phyloP scores from a whole-genome alignment of 2,329 filamentous ascomycete species.

The Hypoxylon sp. region DNA sequence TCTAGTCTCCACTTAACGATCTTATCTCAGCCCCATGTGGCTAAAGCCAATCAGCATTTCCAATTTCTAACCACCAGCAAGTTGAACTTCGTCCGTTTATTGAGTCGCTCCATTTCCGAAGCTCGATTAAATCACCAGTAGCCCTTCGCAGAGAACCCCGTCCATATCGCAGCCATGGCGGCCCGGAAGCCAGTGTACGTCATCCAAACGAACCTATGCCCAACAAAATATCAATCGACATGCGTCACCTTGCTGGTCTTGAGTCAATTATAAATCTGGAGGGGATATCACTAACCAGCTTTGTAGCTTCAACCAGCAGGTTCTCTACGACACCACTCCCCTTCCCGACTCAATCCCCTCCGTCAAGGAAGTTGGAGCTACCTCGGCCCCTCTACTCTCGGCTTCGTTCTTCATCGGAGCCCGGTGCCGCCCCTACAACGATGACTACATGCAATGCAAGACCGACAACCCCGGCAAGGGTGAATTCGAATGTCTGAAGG shows the following conservation, averaged over 20 bases:
- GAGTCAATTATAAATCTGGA: conserved; percentile 1
- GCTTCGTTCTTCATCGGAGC: conserved; percentile 97
- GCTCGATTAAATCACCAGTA: conserved; percentile 36
- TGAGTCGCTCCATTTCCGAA: conserved; percentile 40
- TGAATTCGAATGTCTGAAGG: conserved; percentile 94
- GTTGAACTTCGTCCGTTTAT: conserved; percentile 27
- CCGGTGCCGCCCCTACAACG: conserved; percentile 93
- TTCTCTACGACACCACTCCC: conserved; percentile 94
- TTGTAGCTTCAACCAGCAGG: conserved; percentile 88
- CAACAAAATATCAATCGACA: conserved; percentile 27
- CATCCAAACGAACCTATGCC: background rate
- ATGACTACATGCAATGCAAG: conserved; percentile 99
- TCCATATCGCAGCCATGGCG: conserved; percentile 61
- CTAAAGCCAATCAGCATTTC: conserved; percentile 46
- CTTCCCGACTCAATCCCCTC: conserved; percentile 91
- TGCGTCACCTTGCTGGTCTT: background rate
- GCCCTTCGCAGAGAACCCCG: conserved; percentile 30
- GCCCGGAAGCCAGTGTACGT: conserved; percentile 67
- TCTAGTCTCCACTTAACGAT: background rate
- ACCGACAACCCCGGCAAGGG: conserved; percentile 88
- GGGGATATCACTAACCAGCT: conserved; percentile 39
- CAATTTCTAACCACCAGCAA: conserved; percentile 43
- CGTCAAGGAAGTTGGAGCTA: conserved; percentile 92
- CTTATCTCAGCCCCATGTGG: conserved; percentile 35
- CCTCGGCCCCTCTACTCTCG: conserved; percentile 89